Evolutionary conservation across 106 monocot species (phyloP), one percentile per base, ranked within the genome.

Genomic region (Acorus gramineus): DNA sequence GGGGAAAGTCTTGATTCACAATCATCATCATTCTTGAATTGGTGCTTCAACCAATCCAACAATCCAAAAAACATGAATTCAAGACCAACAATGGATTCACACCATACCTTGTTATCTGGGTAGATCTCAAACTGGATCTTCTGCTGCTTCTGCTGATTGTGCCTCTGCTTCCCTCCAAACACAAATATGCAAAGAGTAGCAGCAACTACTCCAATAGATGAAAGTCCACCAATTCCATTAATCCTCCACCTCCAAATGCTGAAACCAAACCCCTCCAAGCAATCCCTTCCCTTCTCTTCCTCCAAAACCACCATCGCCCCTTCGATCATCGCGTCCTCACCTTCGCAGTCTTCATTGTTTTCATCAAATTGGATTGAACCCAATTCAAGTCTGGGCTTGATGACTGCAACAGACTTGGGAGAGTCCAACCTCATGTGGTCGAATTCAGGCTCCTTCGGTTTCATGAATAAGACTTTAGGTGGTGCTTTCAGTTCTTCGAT

Each of bases 161-260:
- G 69, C 44, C 46, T 43, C 46, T 60, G 75, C 10, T 9, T 44
- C 0, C 79, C 78, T 46, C 88, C 78, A 6, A 84, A 51, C 14
- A 88, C 14, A 42, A 88, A 71, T 52, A 84, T 74, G 60, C 84
- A 88, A 2, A 84, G 43, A 44, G 81, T 88, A 3, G 81, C 81
- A 5, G 82, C 81, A 7, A 84, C 84, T 42, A 76, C 71, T 44
- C 88, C 88, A 6, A 84, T 53, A 9, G 88, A 84, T 60, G 80
- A 84, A 10, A 83, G 67, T 2, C 82, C 82, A 2, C 79, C 79
- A n/a, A 70, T 56, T 4, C 76, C 85, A 2, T 64, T 59, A 5
- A 79, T 9, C 55, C 65, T 82, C 79, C 79, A 74, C 63, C 64
- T 76, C 73, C 82, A 82, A 1, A 79, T 52, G 7, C 44, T 60